Evolutionary conservation across 768 basidiomycete species (phyloP), one percentile per base, ranked within the genome.

Genomic region (Russula foetens): DNA sequence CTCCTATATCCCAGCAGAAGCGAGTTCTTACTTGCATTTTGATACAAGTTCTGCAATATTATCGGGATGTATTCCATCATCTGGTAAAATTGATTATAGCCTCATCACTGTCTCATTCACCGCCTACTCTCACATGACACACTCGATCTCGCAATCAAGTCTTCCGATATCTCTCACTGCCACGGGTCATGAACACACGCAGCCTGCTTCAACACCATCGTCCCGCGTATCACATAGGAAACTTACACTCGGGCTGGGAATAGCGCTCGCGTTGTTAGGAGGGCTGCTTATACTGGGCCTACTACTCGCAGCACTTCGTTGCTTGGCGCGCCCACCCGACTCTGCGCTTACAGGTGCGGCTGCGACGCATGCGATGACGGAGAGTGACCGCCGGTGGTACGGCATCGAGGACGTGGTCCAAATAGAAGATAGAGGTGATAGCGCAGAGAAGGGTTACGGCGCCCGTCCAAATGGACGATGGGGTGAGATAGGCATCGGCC

Each of bases 331-430:
- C 56, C 80, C 86, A 41, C 76, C 81, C 46, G 87, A 88, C 67
- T 76, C 83, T 0, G 86, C 82, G 4, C 62, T 83, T n/a, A 69
- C 74, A 1, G 84, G 82, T 21, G 82, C 85, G 66, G 83, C 83
- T 67, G 85, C 81, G 14, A 73, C 72, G 28, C 75, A 73, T 29
- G 81, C 77, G 3, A 85, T 79, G 81, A 81, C 81, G 19, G 83
- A 82, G 51, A 80, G 80, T 61, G 88, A 90, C 62, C 81, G 78
- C 62, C 79, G 75, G 64, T 89, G 86, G 84, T 88, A 89, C 67
- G 84, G 83, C 21, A 74, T 86, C 52, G 75, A 71, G 17, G 71
- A 70, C 59, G 68, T 71, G 24, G 69, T 60, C 14, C 64, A 65
- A 45, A 64, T 58, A 8, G 61, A 62, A 17, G 51, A 53, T 24